Evolutionary conservation across 768 basidiomycete genomes (phyloP).

Genomic region (Leccinum boreale): DNA sequence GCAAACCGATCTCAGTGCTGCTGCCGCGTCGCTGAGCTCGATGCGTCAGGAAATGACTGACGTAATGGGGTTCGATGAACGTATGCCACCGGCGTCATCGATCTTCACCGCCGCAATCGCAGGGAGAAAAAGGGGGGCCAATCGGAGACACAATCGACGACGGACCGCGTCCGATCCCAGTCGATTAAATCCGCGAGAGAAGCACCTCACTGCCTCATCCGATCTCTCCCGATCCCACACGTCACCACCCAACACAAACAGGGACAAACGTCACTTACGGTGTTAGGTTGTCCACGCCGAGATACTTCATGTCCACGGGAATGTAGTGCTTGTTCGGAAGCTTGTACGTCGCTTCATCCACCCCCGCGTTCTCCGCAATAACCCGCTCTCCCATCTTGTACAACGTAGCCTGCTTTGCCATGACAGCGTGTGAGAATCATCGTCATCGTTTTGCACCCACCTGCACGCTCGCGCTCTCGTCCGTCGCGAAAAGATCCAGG

Average conservation of each 20-base stretch:
- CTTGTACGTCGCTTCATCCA: constrained; percentile 63
- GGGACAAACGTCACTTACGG: constrained; percentile 44
- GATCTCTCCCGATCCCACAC: constrained; percentile 15
- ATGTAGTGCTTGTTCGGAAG: constrained; percentile 97
- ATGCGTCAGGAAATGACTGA: constrained; percentile 7
- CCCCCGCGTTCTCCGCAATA: constrained; percentile 57
- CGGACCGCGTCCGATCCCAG: background rate
- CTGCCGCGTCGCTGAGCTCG: background rate
- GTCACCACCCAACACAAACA: constrained; percentile 12
- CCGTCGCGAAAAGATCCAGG: constrained; percentile 76
- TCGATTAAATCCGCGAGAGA: background rate
- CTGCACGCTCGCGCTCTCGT: constrained; percentile 92
- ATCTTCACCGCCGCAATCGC: constrained; percentile 19
- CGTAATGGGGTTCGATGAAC: constrained; percentile 20
- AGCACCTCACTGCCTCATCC: constrained; percentile 1
- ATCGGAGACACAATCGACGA: constrained; percentile 4
- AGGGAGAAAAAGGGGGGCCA: constrained; percentile 3
- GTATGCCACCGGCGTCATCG: constrained; percentile 30
- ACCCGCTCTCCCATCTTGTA: constrained; percentile 84
- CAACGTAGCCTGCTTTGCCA: constrained; percentile 67
- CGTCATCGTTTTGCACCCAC: constrained; percentile 36
- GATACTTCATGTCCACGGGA: constrained; percentile 77
- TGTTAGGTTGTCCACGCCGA: constrained; percentile 66
- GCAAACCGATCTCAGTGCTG: background rate
- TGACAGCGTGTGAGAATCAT: background rate